Evolutionary conservation across 257 asterid genomes (phyloP), one percentile per base, ranked within the genome.

Genomic region (Nicotiana paniculata): DNA sequence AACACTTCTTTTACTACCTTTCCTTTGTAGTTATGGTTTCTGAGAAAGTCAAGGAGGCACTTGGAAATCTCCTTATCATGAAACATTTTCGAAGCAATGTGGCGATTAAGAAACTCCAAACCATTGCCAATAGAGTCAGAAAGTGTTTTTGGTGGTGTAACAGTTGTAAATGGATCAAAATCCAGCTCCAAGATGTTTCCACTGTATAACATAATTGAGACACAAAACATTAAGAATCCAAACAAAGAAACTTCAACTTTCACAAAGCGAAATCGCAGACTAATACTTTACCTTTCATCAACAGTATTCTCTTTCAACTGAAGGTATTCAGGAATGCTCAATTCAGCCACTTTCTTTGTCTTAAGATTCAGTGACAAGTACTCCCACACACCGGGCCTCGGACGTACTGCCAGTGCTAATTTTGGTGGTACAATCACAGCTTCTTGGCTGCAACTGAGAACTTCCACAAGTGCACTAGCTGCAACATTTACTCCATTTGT

Each of bases 351-450:
- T 15, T 35, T 77, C 11, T 81, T 62, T 26, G 46, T 58, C 17
- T 83, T 65, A 39, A 87, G 81, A 65, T 87, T 81, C 66, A 87
- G 61, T 28, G 81, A 69, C 21, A 86, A 26, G n/a, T 85, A 87
- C 77, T 85, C 88, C 90, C 90, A 87, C 3, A 87, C 88, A 7
- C 90, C 90, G 10, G 90, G 90, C 85, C 87, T 87, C 12, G 80
- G 84, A 32, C 88, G 88, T 11, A 85, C 54, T n/a, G 90, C 90
- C 13, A 87, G 83, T 51, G 87, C 90, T 24, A 85, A 81, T 68
- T 35, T 51, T 64, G 88, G 90, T 17, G 90, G 81, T 16, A 77
- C 10, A 57, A 87, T 64, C 11, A 85, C 61, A 12, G 87, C 90
- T 85, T 87, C 88, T 84, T 85, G 86, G 82, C 78, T 83, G 48